Evolutionary conservation across 2,329 filamentous ascomycete genomes (phyloP).

Genomic region (Coniochaeta pulveracea): DNA sequence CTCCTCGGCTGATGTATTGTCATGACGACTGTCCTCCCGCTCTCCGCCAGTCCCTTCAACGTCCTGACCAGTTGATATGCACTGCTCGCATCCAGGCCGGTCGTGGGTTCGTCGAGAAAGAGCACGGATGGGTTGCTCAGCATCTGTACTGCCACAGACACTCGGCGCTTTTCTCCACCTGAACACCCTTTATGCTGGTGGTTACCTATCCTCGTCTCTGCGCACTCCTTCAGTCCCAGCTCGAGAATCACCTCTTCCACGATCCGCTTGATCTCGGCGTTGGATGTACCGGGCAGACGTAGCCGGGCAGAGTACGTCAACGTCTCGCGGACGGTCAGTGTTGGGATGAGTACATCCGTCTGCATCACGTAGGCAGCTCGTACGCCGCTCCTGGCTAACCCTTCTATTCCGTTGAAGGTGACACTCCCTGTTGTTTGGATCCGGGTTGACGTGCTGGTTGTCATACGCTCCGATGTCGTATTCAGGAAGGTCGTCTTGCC

Average conservation of each 20-base stretch:
- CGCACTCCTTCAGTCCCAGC: constrained; percentile 65
- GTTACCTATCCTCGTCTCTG: constrained; percentile 62
- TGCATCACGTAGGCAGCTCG: constrained; percentile 65
- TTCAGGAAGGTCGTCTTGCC: constrained; percentile 66
- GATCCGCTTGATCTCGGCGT: constrained; percentile 46
- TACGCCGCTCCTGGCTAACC: constrained; percentile 36
- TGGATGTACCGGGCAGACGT: constrained; percentile 51
- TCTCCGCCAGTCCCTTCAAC: constrained; percentile 53
- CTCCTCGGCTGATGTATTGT: constrained; percentile 71
- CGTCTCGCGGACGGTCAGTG: constrained; percentile 66
- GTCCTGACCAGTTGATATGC: constrained; percentile 64
- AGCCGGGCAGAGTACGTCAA: constrained; percentile 62
- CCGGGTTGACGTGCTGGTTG: constrained; percentile 33
- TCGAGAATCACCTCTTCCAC: constrained; percentile 71
- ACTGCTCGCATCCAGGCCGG: constrained; percentile 65
- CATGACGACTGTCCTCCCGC: constrained; percentile 60
- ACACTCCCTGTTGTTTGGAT: constrained; percentile 40
- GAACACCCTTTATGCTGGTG: constrained; percentile 64
- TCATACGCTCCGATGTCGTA: constrained; percentile 57
- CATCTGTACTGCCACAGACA: constrained; percentile 68
- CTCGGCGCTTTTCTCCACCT: constrained; percentile 66
- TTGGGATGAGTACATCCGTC: constrained; percentile 62
- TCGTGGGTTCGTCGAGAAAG: constrained; percentile 72
- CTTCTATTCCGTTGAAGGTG: constrained; percentile 46
- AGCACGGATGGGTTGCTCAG: constrained; percentile 69